These are phyloP conservation scores for Podila horticola DNA, from an alignment of 192 early-diverging fungal genomes.

Conservation along the genomic window DNA sequence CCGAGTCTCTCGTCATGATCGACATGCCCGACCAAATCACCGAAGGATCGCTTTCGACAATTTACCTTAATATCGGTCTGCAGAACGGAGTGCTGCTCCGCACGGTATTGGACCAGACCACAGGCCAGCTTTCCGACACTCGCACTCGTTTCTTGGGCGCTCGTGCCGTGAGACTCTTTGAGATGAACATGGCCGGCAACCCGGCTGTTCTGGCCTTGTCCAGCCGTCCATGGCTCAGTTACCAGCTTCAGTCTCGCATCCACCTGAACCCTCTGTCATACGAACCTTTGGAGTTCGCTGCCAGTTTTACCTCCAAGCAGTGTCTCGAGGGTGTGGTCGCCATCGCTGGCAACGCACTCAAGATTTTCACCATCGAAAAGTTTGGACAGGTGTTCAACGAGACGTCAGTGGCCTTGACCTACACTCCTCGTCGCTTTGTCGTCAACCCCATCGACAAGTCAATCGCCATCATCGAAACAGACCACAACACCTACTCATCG, in stretches of 20 bases:
- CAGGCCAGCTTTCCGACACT: conserved; percentile 85
- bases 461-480: conserved; percentile 92
- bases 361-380: conserved; percentile 87
- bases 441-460: conserved; percentile 77
- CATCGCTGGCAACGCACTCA: conserved; percentile 84
- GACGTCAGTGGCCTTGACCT: conserved; percentile 80
- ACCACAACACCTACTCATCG: conserved; percentile 80
- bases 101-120: conserved; percentile 82
- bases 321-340: conserved; percentile 91
- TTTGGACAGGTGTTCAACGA: conserved; percentile 88
- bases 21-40: conserved; percentile 84
- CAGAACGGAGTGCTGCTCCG: conserved; percentile 91
- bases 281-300: conserved; percentile 86
- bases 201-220: conserved; percentile 87
- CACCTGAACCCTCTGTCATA: conserved; percentile 88
- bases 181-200: conserved; percentile 69
- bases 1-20: conserved; percentile 80
- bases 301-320: conserved; percentile 85
- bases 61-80: conserved; percentile 89
- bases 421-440: conserved; percentile 88
- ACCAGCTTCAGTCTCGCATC: conserved; percentile 76
- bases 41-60: conserved; percentile 63
- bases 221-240: conserved; percentile 90
- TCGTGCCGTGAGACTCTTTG: conserved; percentile 83
- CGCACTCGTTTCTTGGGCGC: conserved; percentile 89